phyloP scores from a whole-genome alignment of 176 grass and related monocot genomes.

The Carex cristatella region DNA sequence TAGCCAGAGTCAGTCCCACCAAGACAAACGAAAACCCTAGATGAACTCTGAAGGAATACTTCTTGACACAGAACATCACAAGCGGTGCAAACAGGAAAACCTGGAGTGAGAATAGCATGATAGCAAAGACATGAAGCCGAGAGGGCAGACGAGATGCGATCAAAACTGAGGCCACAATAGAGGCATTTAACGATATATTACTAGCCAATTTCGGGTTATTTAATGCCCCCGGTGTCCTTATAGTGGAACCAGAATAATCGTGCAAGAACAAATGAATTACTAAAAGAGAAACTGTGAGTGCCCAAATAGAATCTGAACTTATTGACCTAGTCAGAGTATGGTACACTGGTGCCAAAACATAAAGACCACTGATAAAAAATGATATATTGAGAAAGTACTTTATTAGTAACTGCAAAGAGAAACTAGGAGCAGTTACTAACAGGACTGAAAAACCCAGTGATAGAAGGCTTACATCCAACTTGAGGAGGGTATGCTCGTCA shows the following conservation, averaged over 20 bases:
- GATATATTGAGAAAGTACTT: constrained; percentile 85
- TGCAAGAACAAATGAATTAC: constrained; percentile 87
- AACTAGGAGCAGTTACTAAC: constrained; percentile 42
- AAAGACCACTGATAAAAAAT: constrained; percentile 79
- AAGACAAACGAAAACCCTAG: constrained; percentile 53
- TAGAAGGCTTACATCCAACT: constrained; percentile 60
- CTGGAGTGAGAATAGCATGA: constrained; percentile 88
- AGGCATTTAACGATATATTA: constrained; percentile 89
- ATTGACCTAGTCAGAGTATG: constrained; percentile 92
- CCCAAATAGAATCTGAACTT: constrained; percentile 89
- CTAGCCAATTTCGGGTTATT: constrained; percentile 81
- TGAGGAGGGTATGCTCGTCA: constrained; percentile 63
- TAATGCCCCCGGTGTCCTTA: constrained; percentile 75
- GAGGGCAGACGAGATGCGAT: constrained; percentile 77
- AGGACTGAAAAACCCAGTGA: constrained; percentile 70
- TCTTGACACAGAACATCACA: constrained; percentile 84
- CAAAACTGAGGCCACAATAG: constrained; percentile 83
- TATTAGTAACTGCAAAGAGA: constrained; percentile 48
- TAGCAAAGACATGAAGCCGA: constrained; percentile 81
- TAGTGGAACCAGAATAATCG: constrained; percentile 90
- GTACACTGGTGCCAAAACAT: constrained; percentile 82
- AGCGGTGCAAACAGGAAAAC: constrained; percentile 88
- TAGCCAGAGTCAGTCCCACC: constrained; percentile 44
- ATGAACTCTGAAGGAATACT: constrained; percentile 71
- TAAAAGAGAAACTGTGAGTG: constrained; percentile 70